A percentile compares a stretch with the other conserved stretches of the same genome.
These are phyloP conservation scores for Sporothrix euskadiensis DNA, from an alignment of 2,329 filamentous ascomycete species.

Conservation along the genomic window DNA sequence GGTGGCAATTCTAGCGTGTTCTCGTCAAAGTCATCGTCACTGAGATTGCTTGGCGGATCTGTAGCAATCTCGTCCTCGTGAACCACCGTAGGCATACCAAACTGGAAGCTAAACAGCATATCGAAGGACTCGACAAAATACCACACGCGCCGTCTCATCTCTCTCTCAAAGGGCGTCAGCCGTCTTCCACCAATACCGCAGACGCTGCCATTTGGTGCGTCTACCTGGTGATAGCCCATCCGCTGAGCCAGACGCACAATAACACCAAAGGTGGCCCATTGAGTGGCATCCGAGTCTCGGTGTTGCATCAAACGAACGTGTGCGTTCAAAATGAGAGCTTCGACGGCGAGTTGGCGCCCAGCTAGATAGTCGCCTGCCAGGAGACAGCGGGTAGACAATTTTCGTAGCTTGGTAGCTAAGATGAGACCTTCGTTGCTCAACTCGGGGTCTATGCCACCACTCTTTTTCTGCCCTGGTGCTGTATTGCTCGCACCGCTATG, in stretches of 20 bases:
- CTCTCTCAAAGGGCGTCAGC: slow-evolving; percentile 51
- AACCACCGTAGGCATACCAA: slow-evolving; percentile 46
- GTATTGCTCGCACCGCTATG: background rate
- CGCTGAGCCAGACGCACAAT: slow-evolving; percentile 52
- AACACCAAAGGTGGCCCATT: slow-evolving; percentile 52
- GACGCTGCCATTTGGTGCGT: slow-evolving; percentile 25
- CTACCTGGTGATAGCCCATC: slow-evolving; percentile 52
- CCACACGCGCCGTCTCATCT: slow-evolving; percentile 54
- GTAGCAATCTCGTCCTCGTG: slow-evolving; percentile 64
- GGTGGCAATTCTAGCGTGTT: slow-evolving; percentile 56
- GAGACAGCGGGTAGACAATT: slow-evolving; percentile 49
- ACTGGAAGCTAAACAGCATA: slow-evolving; percentile 52
- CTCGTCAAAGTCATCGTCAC: slow-evolving; percentile 66
- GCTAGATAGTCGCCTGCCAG: slow-evolving; percentile 51
- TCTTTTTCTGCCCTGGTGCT: background rate
- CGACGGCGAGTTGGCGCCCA: slow-evolving; percentile 49
- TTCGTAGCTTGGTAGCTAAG: slow-evolving; percentile 27
- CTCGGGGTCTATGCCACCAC: slow-evolving; percentile 34
- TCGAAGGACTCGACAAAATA: slow-evolving; percentile 52
- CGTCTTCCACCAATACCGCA: background rate
- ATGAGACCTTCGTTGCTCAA: slow-evolving; percentile 36
- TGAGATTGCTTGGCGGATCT: slow-evolving; percentile 59
- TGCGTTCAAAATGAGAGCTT: slow-evolving; percentile 51
- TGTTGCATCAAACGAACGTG: slow-evolving; percentile 47
- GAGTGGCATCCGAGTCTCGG: slow-evolving; percentile 45